Conservation (phyloP, 768 basidiomycete species). For the Russula brevipes region DNA sequence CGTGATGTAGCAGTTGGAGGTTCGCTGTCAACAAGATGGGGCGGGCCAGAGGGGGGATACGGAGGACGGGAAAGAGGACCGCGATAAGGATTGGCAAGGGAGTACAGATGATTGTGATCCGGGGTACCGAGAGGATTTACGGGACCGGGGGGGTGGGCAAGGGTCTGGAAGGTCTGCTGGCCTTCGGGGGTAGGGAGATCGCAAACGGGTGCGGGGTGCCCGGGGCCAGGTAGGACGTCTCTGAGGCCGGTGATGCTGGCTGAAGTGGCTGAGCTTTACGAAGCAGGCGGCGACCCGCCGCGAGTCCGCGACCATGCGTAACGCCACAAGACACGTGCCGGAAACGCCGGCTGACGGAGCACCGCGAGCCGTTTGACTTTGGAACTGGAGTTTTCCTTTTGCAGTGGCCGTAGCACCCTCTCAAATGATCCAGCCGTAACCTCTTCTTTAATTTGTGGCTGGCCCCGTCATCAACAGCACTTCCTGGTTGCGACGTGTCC, state of each 20-base stretch:
- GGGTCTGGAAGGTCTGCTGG: conserved; percentile 19
- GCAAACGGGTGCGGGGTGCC: background rate
- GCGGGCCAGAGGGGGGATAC: conserved; percentile 25
- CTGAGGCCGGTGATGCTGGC: no score
- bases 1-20: conserved; percentile 48
- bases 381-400: no score
- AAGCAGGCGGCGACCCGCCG: no score
- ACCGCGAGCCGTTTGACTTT: no score
- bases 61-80: conserved; percentile 37
- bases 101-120: conserved; percentile 17
- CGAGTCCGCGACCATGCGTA: no score
- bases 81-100: conserved; percentile 23
- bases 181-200: conserved; percentile 8
- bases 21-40: conserved; percentile 35
- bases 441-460: background rate
- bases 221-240: no score
- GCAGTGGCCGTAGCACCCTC: no score
- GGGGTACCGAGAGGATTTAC: background rate
- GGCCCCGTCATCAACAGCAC: background rate
- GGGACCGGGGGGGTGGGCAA: conserved; percentile 23
- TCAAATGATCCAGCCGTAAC: background rate
- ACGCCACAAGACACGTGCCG: no score
- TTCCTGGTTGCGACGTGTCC: conserved; percentile 1
- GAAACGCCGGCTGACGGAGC: no score
- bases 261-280: no score